phyloP scores from a whole-genome alignment of 2,329 filamentous ascomycete genomes.

The Fusarium miscanthi region DNA sequence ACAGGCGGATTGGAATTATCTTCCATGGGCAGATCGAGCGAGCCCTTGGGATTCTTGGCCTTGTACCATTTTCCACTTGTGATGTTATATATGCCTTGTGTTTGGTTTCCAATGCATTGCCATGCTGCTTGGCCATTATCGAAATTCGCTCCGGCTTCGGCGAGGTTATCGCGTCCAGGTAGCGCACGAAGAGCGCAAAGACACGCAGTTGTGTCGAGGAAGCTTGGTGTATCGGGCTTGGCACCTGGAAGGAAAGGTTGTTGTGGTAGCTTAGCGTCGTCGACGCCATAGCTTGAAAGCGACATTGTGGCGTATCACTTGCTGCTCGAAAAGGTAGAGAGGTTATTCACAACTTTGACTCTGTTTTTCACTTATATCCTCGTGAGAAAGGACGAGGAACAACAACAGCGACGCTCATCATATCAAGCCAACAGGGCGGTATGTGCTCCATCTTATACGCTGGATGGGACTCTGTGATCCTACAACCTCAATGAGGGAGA shows the following conservation, averaged over 20 bases:
- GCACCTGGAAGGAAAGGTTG: slow-evolving; percentile 53
- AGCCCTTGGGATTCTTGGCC: slow-evolving; percentile 42
- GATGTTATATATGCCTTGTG: slow-evolving; percentile 51
- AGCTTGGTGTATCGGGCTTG: slow-evolving; percentile 48
- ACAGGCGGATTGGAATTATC: slow-evolving; percentile 53
- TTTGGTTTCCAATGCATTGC: slow-evolving; percentile 60
- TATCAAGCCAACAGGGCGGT: background rate
- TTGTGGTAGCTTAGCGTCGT: slow-evolving; percentile 47
- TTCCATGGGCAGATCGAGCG: slow-evolving; percentile 46
- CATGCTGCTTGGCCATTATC: slow-evolving; percentile 46
- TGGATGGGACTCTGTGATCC: background rate
- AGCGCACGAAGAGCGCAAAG: slow-evolving; percentile 51
- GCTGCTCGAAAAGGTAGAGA: background rate
- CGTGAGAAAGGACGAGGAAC: background rate
- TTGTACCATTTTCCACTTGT: slow-evolving; percentile 58
- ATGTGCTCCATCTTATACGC: slow-evolving; percentile 23
- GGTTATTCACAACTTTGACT: background rate
- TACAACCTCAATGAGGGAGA: background rate
- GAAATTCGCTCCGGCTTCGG: slow-evolving; percentile 11
- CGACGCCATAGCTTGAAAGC: slow-evolving; percentile 27
- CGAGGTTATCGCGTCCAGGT: slow-evolving; percentile 16
- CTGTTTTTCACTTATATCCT: background rate
- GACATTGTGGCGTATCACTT: slow-evolving; percentile 25
- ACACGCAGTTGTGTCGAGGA: slow-evolving; percentile 55
- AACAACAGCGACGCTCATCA: background rate